These are phyloP conservation scores for Cicer pinnatifidum DNA, from an alignment of 306 rosid genomes.

Conservation along the genomic window DNA sequence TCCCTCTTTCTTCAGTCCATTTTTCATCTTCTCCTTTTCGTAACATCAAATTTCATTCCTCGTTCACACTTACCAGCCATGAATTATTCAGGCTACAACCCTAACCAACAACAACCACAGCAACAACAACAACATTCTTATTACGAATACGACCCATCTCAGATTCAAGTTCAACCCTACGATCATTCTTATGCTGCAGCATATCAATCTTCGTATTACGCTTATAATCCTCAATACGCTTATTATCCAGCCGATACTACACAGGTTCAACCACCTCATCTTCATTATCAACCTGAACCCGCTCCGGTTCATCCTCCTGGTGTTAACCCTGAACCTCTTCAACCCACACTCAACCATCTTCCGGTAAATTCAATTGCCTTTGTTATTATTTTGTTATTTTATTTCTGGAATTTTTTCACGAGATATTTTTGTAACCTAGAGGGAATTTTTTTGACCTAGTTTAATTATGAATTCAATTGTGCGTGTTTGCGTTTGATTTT, in stretches of 20 bases:
- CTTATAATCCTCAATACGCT: constrained; percentile 44
- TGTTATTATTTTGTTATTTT: not conserved
- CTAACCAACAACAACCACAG: constrained; percentile 31
- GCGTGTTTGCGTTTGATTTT: constrained; percentile 31
- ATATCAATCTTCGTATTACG: constrained; percentile 46
- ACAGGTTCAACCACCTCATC: constrained; percentile 13
- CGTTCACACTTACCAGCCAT: constrained; percentile 17
- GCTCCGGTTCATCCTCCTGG: constrained; percentile 58
- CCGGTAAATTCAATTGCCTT: constrained; percentile 37
- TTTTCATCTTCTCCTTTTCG: not conserved
- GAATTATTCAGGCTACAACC: constrained; percentile 43
- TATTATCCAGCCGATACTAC: constrained; percentile 36
- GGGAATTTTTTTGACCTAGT: not conserved
- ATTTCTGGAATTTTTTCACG: not conserved
- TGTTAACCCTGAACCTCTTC: constrained; percentile 41
- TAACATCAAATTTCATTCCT: not conserved
- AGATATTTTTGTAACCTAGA: not conserved
- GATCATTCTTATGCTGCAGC: constrained; percentile 46
- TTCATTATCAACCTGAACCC: constrained; percentile 43
- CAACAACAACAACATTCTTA: constrained; percentile 29
- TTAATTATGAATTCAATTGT: constrained; percentile 16
- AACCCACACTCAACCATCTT: not conserved
- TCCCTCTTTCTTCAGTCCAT: not conserved
- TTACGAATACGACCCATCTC: constrained; percentile 49
- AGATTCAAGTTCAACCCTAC: constrained; percentile 49